Evolutionary conservation across 306 rosid genomes (phyloP), one percentile per base, ranked within the genome.

Genomic region (Trichosanthes truncata): DNA sequence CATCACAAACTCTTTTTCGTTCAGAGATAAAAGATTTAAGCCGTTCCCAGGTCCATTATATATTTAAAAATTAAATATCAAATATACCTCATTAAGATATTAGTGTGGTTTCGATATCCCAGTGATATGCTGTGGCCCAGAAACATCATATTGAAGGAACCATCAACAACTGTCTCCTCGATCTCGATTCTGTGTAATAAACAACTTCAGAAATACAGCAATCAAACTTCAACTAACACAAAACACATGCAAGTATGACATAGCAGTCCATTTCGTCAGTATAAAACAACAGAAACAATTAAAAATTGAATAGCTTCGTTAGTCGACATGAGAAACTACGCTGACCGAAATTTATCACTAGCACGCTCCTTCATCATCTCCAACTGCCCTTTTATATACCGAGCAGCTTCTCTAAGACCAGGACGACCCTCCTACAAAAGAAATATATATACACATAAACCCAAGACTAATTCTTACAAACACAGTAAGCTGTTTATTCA

Each of bases 91-190:
- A 88, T 87, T 41, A 91, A 36, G 79, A 96, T 84, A 71, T 96
- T 96, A 41, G 91, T 83, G 85, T 89, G 96, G 80, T 93, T 89
- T 84, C 99, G 88, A 86, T 96, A 96, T 38, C 88, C 97, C 82
- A 96, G 81, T 80, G 94, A 89, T 78, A 96, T 87, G 81, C 93
- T 82, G 83, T 86, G 82, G n/a, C 91, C 89, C 80, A 96, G 84
- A 88, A 96, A 96, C 74, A 89, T 74, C 99, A 96, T 96, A 82
- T 84, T 89, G 78, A 96, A 96, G 45, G 98, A 89, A 56, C 99
- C 99, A 86, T 91, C 89, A 60, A 96, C 98, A 80, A 86, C 78
- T 2, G 80, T 84, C 91, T 96, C 99, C 74, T 93, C 97, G 48
- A 93, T 87, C 88, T 96, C 99, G 87, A 96, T 83, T 87, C 99